Evolutionary conservation across 345 rosid species (phyloP), one percentile per base, ranked within the genome.

Genomic region (Salix viminalis): DNA sequence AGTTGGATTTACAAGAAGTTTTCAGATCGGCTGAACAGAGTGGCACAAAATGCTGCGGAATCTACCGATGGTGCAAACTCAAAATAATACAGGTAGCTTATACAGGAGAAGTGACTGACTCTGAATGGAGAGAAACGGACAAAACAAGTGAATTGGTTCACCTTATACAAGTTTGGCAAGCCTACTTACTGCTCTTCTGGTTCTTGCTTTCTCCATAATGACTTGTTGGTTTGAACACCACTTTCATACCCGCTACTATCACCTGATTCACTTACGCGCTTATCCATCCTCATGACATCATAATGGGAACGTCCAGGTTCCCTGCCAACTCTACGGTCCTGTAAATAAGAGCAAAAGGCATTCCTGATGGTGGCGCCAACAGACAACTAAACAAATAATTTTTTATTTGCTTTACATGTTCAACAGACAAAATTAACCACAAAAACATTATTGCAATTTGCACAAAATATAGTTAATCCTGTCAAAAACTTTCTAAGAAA

Each of bases 161-260:
- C 67, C 84, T 79, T 39, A 65, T 21, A 37, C 65, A 19, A 34
- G 77, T 58, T 56, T 68, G 50, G 78, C 46, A 46, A 69, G 81
- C 79, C 79, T 56, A 60, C 42, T 81, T 85, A 86, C 77, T 79
- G 85, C 76, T 85, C 85, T 62, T 78, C 88, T 28, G 77, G 64
- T 76, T 84, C 89, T 77, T 74, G 85, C 79, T 84, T 85, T 82
- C 84, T 89, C 85, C 79, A 80, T 67, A 79, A 48, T 48, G 88
- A 73, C 73, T 75, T 78, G 69, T 67, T 84, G 76, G 85, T 82
- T 65, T 83, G 92, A 36, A 66, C 81, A 71, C 86, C 83, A 78
- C 92, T 90, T 73, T 90, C 91, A 32, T 89, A 91, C 54, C 97
- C 87, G 74, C 91, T 91, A 85, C 97, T 91, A 75, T 89, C 93